A percentile compares a stretch with the other conserved stretches of the same genome.
phyloP scores from a whole-genome alignment of 2,329 filamentous ascomycete genomes.

The Blastomyces gilchristii region DNA sequence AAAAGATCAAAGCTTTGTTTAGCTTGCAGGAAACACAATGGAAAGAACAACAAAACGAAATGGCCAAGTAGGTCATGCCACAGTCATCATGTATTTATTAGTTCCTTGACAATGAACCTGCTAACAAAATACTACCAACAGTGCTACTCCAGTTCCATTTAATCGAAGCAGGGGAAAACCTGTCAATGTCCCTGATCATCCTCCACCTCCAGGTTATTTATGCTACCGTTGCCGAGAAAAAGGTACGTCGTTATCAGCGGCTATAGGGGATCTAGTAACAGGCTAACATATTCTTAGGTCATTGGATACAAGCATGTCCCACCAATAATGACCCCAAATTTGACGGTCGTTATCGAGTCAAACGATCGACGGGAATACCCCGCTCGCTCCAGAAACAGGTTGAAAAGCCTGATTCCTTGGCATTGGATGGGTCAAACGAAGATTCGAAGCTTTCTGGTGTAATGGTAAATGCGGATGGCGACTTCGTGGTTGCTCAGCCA shows the following conservation, averaged over 20 bases:
- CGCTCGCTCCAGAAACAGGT: slow-evolving; percentile 92
- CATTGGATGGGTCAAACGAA: slow-evolving; percentile 65
- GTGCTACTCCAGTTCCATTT: slow-evolving; percentile 37
- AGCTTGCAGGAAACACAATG: slow-evolving; percentile 82
- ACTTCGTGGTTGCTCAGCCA: slow-evolving; percentile 92
- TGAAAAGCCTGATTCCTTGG: slow-evolving; percentile 72
- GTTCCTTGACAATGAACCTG: slow-evolving; percentile 7
- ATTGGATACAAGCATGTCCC: slow-evolving; percentile 96
- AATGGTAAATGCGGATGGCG: slow-evolving; percentile 95
- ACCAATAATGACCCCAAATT: slow-evolving; percentile 98
- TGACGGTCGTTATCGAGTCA: slow-evolving; percentile 85
- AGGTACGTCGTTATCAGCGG: slow-evolving; percentile 36
- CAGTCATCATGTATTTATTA: slow-evolving; percentile 2
- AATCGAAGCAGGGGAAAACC: slow-evolving; percentile 30
- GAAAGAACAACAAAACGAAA: slow-evolving; percentile 84
- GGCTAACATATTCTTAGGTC: slow-evolving; percentile 43
- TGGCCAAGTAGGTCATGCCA: slow-evolving; percentile 58
- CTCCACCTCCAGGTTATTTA: slow-evolving; percentile 85
- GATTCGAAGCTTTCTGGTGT: slow-evolving; percentile 75
- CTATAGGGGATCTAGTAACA: slow-evolving; percentile 1
- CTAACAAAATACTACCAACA: slow-evolving; percentile 25
- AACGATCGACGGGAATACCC: slow-evolving; percentile 93
- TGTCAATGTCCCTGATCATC: slow-evolving; percentile 76
- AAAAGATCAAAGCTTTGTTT: slow-evolving; percentile 88
- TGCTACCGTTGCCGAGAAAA: slow-evolving; percentile 96